Evolutionary conservation across 306 rosid genomes (phyloP).

Genomic region (Hylodesmum podocarpum): DNA sequence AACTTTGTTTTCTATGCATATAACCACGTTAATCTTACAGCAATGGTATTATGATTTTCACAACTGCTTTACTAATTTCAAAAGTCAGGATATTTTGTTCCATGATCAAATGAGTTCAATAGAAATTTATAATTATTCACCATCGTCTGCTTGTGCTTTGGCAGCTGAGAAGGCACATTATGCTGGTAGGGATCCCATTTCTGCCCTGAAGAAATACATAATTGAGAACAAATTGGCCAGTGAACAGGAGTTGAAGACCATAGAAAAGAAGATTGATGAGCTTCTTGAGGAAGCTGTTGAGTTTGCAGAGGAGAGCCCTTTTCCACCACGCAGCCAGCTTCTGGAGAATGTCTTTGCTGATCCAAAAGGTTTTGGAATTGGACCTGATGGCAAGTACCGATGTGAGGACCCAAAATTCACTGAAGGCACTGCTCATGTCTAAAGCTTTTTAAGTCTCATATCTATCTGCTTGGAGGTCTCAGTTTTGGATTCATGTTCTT

Average conservation of each 20-base stretch:
- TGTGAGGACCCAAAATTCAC: conserved; percentile 97
- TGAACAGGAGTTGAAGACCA: conserved; percentile 73
- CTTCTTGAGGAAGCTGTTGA: conserved; percentile 75
- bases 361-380: conserved; percentile 94
- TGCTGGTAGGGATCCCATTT: conserved; percentile 87
- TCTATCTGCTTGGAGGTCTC: conserved; percentile 25
- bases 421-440: conserved; percentile 93
- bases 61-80: conserved; percentile 6
- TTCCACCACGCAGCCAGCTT: conserved; percentile 84
- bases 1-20: background rate
- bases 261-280: conserved; percentile 83
- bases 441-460: conserved; percentile 21
- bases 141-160: conserved; percentile 23
- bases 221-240: conserved; percentile 68
- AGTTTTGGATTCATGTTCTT: conserved; percentile 40
- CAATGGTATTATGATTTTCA: background rate
- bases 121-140: background rate
- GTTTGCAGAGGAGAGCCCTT: conserved; percentile 82
- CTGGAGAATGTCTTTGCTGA: conserved; percentile 95
- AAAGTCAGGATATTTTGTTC: background rate
- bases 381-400: conserved; percentile 90
- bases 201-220: conserved; percentile 73
- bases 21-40: background rate
- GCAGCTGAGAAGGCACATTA: conserved; percentile 96
- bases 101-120: conserved; percentile 2